Conservation (phyloP, 2,329 filamentous ascomycete species). For the Xylaria sp. region DNA sequence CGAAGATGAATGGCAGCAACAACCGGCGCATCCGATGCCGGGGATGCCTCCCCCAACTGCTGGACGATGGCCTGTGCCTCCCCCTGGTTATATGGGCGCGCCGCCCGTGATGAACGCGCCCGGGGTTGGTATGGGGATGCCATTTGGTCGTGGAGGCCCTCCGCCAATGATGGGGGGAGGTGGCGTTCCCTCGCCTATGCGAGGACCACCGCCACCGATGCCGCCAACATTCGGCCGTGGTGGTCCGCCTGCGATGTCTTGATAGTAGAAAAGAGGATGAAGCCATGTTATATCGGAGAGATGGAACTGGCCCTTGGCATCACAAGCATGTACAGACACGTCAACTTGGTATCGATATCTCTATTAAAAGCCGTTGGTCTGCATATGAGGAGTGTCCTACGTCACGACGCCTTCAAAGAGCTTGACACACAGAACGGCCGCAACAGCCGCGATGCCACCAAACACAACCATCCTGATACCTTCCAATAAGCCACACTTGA, state of each 20-base stretch:
- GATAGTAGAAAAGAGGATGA: no score
- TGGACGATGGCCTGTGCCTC: conserved; percentile 21
- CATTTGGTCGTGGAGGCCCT: conserved; percentile 30
- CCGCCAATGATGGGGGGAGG: conserved; percentile 26
- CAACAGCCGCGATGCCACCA: conserved; percentile 61
- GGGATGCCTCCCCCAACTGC: conserved; percentile 21
- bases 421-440: conserved; percentile 59
- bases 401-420: conserved; percentile 47
- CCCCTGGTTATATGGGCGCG: conserved; percentile 27
- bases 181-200: conserved; percentile 12
- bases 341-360: background rate
- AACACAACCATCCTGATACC: conserved; percentile 62
- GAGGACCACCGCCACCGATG: conserved; percentile 24
- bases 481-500: conserved; percentile 48
- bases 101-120: conserved; percentile 17
- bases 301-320: background rate
- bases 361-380: background rate
- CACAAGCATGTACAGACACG: background rate
- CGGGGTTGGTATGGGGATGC: conserved; percentile 20
- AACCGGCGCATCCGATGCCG: conserved; percentile 28
- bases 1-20: conserved; percentile 27
- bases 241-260: conserved; percentile 29
- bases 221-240: conserved; percentile 20
- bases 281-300: background rate
- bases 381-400: conserved; percentile 10